phyloP scores from a whole-genome alignment of 768 basidiomycete species.

The Pisolithus albus region DNA sequence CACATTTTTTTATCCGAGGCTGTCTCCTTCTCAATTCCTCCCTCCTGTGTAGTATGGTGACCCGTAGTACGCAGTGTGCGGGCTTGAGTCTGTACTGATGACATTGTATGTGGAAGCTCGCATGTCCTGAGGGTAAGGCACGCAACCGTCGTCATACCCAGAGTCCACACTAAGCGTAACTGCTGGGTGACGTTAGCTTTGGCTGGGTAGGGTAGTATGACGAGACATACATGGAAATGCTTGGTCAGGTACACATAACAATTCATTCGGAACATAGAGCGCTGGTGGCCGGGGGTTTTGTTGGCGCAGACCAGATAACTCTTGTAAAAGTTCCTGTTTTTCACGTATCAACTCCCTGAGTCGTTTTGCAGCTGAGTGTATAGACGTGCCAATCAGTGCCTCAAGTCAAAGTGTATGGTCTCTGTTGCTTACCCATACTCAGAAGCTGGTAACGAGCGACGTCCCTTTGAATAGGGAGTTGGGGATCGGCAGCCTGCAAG shows the following conservation, averaged over 20 bases:
- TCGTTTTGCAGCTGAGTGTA: neutral
- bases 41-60: neutral
- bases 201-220: neutral
- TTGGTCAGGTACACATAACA: neutral
- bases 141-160: neutral
- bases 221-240: too few relatives aligned
- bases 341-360: neutral
- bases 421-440: conserved; percentile 11
- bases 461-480: conserved; percentile 17
- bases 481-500: conserved; percentile 19
- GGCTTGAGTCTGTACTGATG: neutral
- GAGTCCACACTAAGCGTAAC: neutral
- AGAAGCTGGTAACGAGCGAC: conserved; percentile 26
- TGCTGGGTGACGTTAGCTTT: neutral
- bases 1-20: neutral
- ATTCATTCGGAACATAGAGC: neutral
- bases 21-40: neutral
- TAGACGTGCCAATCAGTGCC: neutral
- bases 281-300: neutral
- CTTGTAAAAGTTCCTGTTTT: neutral
- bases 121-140: neutral
- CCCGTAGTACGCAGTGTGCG: neutral
- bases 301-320: neutral
- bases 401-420: neutral
- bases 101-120: neutral